phyloP scores from a whole-genome alignment of 176 grass and related monocot species.

The Eragrostis curvula region DNA sequence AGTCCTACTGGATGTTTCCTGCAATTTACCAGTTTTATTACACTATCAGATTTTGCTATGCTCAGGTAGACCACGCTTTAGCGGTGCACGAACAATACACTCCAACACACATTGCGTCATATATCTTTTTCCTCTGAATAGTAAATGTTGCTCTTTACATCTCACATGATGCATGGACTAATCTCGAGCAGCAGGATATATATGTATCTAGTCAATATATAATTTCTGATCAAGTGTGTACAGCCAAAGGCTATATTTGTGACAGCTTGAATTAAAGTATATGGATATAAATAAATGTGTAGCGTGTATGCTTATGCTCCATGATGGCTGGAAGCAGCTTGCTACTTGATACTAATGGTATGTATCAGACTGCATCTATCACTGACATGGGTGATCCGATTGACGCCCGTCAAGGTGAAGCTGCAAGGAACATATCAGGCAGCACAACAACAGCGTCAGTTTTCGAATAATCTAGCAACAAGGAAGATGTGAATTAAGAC shows the following conservation, averaged over 20 bases:
- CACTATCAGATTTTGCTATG: background rate
- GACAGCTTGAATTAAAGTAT: background rate
- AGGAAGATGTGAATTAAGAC: no score
- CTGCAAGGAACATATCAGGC: no score
- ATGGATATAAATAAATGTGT: background rate
- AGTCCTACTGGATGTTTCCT: background rate
- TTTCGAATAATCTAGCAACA: no score
- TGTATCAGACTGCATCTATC: no score
- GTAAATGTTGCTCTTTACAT: conserved; percentile 12
- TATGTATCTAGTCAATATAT: background rate
- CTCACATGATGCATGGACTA: background rate
- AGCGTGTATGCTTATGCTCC: no score
- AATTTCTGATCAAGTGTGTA: conserved; percentile 9
- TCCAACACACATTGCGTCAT: background rate
- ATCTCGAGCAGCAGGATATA: conserved; percentile 17
- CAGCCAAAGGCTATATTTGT: background rate
- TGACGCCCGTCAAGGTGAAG: no score
- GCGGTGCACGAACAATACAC: background rate
- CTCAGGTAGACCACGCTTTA: conserved; percentile 16
- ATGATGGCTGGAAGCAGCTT: no score
- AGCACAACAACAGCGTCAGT: no score
- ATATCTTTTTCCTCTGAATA: background rate
- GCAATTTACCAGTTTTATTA: background rate
- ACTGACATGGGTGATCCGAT: no score
- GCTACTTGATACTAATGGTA: no score